Conservation (phyloP, 2,329 filamentous ascomycete genomes). For the Xylogone sp. region DNA sequence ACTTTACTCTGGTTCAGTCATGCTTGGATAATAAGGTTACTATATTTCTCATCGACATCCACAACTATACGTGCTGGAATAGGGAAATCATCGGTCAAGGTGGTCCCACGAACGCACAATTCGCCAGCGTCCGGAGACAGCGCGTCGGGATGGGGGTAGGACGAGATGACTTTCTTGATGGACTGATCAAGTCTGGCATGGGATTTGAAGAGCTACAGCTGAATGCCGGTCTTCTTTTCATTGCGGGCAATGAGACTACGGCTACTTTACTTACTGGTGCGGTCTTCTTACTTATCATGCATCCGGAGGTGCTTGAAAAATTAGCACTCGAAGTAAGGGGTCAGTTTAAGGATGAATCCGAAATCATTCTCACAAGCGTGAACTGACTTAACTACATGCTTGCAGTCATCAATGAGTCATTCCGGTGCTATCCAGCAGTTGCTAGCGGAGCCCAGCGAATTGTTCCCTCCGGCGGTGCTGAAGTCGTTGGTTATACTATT, state of each 20-base stretch:
- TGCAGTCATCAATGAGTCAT: conserved; percentile 37
- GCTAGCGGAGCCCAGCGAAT: background rate
- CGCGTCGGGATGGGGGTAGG: too few species aligned
- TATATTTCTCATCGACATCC: conserved; percentile 55
- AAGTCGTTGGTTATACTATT: background rate
- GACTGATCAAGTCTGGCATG: background rate
- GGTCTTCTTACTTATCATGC: conserved; percentile 17
- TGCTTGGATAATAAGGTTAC: conserved; percentile 50
- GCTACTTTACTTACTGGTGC: conserved; percentile 4
- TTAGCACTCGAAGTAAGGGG: conserved; percentile 27
- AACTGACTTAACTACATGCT: conserved; percentile 28
- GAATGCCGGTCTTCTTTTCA: background rate
- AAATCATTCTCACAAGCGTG: conserved; percentile 30
- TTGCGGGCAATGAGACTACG: conserved; percentile 4
- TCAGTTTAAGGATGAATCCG: background rate
- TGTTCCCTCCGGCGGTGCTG: background rate
- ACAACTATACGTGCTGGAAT: conserved; percentile 58
- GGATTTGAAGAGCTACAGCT: conserved; percentile 1
- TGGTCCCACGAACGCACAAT: conserved; percentile 53
- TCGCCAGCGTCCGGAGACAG: conserved; percentile 55
- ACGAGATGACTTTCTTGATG: conserved; percentile 23
- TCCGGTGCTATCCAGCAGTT: conserved; percentile 33
- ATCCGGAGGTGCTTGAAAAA: conserved; percentile 25
- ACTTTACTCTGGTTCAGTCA: conserved; percentile 51
- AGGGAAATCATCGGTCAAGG: conserved; percentile 61